Conservation (phyloP, 2,329 filamentous ascomycete species). For the Verticillium isaacii region DNA sequence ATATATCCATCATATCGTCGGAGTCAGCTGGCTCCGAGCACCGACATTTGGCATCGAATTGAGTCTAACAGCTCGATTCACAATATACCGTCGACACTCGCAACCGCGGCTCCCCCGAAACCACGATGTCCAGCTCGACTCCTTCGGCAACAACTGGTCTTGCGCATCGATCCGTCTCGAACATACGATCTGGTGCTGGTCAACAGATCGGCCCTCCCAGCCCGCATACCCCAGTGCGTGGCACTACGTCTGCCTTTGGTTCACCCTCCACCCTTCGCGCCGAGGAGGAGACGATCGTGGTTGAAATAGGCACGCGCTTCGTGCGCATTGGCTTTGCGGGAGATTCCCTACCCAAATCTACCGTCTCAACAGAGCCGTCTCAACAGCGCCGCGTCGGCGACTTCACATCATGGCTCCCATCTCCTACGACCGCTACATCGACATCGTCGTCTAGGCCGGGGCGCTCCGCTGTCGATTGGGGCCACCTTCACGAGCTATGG, state of each 20-base stretch:
- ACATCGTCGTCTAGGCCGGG: slow-evolving; percentile 32
- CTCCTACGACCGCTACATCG: slow-evolving; percentile 36
- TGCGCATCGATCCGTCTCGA: slow-evolving; percentile 54
- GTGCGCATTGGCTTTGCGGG: slow-evolving; percentile 83
- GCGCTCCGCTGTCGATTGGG: slow-evolving; percentile 51
- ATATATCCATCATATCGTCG: neutral
- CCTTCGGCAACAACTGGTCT: slow-evolving; percentile 21
- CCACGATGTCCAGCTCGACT: neutral
- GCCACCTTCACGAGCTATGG: slow-evolving; percentile 70
- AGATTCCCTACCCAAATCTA: slow-evolving; percentile 69
- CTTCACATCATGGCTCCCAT: slow-evolving; percentile 65
- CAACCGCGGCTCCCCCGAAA: neutral
- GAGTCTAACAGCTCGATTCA: neutral
- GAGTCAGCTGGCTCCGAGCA: neutral
- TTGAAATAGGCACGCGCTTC: slow-evolving; percentile 78
- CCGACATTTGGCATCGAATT: neutral
- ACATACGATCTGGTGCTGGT: slow-evolving; percentile 42
- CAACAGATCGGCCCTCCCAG: slow-evolving; percentile 31
- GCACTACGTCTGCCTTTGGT: slow-evolving; percentile 50
- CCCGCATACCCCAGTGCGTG: slow-evolving; percentile 58
- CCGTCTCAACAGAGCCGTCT: slow-evolving; percentile 68
- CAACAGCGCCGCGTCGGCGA: slow-evolving; percentile 75
- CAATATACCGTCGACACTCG: neutral
- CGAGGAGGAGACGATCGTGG: slow-evolving; percentile 80
- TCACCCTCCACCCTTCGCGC: slow-evolving; percentile 58